Evolutionary conservation across 306 rosid genomes (phyloP).

Genomic region (Vicia faba): DNA sequence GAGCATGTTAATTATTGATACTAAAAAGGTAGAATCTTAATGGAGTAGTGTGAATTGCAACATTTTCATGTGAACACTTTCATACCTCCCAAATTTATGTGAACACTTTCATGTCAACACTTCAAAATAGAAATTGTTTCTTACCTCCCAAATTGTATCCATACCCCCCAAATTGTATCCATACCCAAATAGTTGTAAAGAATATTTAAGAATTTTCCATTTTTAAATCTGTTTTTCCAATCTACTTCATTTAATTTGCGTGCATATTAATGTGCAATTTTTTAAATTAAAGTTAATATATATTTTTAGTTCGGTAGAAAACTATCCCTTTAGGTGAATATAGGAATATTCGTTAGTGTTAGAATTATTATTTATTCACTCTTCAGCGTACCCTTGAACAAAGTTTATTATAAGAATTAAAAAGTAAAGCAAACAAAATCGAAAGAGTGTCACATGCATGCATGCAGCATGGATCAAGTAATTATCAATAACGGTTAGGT

Average conservation of each 20-base stretch:
- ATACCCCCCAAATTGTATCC: too few species aligned
- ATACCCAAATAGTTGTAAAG: too few species aligned
- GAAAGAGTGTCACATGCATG: background rate
- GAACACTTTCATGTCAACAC: too few species aligned
- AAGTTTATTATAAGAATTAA: slow-evolving; percentile 2
- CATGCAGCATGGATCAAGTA: background rate
- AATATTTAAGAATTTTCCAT: too few species aligned
- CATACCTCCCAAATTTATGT: too few species aligned
- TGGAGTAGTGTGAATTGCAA: background rate
- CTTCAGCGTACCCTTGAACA: slow-evolving; percentile 1
- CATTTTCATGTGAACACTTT: too few species aligned
- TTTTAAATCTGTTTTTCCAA: background rate
- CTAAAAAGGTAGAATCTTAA: background rate
- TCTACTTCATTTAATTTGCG: background rate
- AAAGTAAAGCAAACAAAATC: background rate
- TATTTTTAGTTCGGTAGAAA: background rate
- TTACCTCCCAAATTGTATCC: too few species aligned
- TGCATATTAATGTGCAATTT: too few species aligned
- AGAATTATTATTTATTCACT: slow-evolving; percentile 13
- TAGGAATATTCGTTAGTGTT: background rate
- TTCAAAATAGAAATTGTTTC: too few species aligned
- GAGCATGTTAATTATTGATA: background rate
- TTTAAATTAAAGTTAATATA: too few species aligned
- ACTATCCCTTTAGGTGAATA: background rate
- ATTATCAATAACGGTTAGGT: slow-evolving; percentile 4